Conservation (phyloP, 208 protist genomes). For the Trypanosoma mega region DNA sequence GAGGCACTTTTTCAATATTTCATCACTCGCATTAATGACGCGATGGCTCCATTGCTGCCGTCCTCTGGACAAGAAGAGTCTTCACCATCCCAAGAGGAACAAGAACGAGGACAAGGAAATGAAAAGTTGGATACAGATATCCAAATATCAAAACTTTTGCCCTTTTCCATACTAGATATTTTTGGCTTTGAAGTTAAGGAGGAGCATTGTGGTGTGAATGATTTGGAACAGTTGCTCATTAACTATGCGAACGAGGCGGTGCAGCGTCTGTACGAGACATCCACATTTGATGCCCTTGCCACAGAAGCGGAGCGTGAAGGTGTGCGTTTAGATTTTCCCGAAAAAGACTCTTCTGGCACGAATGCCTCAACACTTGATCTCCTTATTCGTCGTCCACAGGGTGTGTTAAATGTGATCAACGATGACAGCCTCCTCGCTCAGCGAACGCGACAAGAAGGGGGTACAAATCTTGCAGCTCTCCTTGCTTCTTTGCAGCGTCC, state of each 20-base stretch:
- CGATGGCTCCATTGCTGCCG: background rate
- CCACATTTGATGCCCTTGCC: conserved; percentile 12
- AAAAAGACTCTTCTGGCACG: background rate
- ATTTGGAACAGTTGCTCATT: conserved; percentile 26
- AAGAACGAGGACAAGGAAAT: too few species aligned
- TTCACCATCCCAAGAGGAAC: too few species aligned
- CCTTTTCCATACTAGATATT: conserved; percentile 24
- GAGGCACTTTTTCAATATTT: conserved; percentile 25
- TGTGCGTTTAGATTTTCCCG: conserved; percentile 8
- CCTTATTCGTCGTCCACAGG: conserved; percentile 11
- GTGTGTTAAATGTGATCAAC: conserved; percentile 22
- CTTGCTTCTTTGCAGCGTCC: conserved; percentile 3
- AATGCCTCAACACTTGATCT: conserved; percentile 7
- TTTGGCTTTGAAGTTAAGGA: conserved; percentile 28
- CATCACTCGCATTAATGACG: conserved; percentile 6
- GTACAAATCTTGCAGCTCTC: conserved; percentile 11
- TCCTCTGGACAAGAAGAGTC: too few species aligned
- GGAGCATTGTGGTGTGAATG: conserved; percentile 14
- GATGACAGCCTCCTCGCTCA: conserved; percentile 24
- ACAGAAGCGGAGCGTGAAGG: conserved; percentile 22
- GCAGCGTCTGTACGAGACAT: conserved; percentile 23
- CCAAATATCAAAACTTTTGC: background rate
- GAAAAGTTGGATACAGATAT: too few species aligned
- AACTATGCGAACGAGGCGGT: conserved; percentile 29
- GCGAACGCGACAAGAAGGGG: conserved; percentile 17